Evolutionary conservation across 2,329 filamentous ascomycete genomes (phyloP), one percentile per base, ranked within the genome.

Genomic region (Aspergillus sp.): DNA sequence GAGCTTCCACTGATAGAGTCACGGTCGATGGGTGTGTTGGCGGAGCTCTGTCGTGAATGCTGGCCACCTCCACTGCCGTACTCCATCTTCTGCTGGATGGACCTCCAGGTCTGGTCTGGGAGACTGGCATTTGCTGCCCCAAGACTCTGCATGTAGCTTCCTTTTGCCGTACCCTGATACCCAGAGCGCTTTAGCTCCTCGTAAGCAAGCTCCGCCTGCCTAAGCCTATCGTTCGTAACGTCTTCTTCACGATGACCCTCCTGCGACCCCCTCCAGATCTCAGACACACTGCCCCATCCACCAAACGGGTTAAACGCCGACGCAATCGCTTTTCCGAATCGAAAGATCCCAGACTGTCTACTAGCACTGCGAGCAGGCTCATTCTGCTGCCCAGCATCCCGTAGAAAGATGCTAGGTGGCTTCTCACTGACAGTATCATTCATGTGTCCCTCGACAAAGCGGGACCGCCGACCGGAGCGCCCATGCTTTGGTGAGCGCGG

Each of bases 381-480:
- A 31, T 23, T 28, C 56, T 61, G 64, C 11, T 62, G 62, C 52
- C 64, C 66, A 13, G 77, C 72, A 11, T 76, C 72, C 7, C 79
- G 87, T 47, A 90, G 82, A 74, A 91, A 93, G 46, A 87, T 83
- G 49, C 85, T 82, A 0, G 91, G 91, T 30, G 92, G 92, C 62
- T 83, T 85, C 61, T 87, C 84, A 71, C 90, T 93, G 34, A 86
- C 82, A 66, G 91, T 88, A 76, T 96, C 91, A 71, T 89, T 92
- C 91, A 97, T 94, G 71, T 90, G 94, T 46, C 90, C 93, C 78
- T 97, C 93, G 43, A 85, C 76, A 67, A 90, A 90, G 58, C 79
- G 89, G 71, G 84, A 96, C 82, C 78, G 87, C 74, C 80, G 86
- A 81, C 68, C 77, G 63, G 79, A 52, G 2, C 59, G 66, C 19